Percentiles rank a stretch among this genome's conserved stretches.
Evolutionary conservation across 208 protist genomes (phyloP).

Genomic region (Borovskyia barvae): DNA sequence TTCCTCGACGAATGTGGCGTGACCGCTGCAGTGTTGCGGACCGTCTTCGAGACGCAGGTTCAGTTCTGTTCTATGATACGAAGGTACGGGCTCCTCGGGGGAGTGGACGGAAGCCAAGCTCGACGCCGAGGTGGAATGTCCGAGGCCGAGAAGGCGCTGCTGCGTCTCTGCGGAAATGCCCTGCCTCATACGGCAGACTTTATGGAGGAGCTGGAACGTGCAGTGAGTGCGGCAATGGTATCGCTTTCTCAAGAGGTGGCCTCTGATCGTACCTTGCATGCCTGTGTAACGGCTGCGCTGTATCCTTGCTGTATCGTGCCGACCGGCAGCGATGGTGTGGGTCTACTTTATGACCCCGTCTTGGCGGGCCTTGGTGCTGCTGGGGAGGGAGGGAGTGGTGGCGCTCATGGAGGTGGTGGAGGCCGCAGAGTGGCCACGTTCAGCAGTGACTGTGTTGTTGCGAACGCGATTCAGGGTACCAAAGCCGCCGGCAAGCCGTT

Average conservation of each 20-base stretch:
- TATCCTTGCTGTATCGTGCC: conserved; percentile 70
- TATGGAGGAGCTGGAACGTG: neutral
- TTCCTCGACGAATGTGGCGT: conserved; percentile 66
- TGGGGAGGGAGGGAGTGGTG: conserved; percentile 11
- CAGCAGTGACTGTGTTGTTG: conserved; percentile 22
- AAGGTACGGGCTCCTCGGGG: neutral
- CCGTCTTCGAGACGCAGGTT: conserved; percentile 31
- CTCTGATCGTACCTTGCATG: conserved; percentile 30
- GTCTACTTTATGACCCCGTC: conserved; percentile 38
- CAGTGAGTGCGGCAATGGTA: conserved; percentile 23
- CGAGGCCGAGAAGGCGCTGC: conserved; percentile 8
- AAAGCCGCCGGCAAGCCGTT: conserved; percentile 29
- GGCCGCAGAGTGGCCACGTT: conserved; percentile 14
- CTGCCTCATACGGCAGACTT: neutral
- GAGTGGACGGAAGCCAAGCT: too few relatives aligned
- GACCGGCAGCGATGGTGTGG: conserved; percentile 19
- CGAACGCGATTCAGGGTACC: conserved; percentile 10
- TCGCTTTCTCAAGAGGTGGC: conserved; percentile 39
- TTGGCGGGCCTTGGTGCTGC: conserved; percentile 22
- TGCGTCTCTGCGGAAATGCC: neutral
- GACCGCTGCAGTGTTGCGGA: conserved; percentile 30
- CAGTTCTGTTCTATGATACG: conserved; percentile 19
- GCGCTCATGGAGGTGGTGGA: neutral
- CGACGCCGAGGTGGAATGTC: neutral
- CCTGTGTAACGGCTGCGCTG: conserved; percentile 61